These are phyloP conservation scores for Cenchrus fungigraminus DNA, from an alignment of 176 grass and related monocot genomes.

Conservation along the genomic window DNA sequence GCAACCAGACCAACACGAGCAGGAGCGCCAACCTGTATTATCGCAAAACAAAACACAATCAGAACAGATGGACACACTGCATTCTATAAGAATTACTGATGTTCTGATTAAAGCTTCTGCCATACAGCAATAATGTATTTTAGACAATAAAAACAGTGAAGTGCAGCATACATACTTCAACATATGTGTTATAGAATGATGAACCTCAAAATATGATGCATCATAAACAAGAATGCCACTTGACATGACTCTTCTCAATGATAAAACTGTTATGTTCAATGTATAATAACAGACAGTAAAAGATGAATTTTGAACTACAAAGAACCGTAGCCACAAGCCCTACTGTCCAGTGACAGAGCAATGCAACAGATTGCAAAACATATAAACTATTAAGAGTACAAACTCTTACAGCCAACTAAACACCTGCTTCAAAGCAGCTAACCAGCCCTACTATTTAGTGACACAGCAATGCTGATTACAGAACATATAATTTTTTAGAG, in stretches of 20 bases:
- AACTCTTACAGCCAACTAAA: neutral
- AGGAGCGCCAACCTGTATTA: conserved; percentile 74
- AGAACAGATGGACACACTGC: neutral
- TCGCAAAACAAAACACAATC: neutral
- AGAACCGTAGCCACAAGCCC: too few relatives aligned
- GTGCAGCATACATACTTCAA: neutral
- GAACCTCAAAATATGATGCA: neutral
- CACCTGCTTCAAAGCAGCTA: neutral
- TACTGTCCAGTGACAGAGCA: neutral
- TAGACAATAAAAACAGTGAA: neutral
- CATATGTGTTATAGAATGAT: too few relatives aligned
- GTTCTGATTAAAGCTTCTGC: neutral
- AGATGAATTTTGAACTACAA: neutral
- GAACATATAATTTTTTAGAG: neutral
- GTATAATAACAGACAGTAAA: neutral
- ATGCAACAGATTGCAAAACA: neutral
- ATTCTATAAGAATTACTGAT: neutral
- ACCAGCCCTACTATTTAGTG: neutral
- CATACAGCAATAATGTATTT: neutral
- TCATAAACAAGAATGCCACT: neutral
- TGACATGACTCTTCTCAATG: neutral
- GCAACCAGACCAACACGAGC: conserved; percentile 89
- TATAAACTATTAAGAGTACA: neutral
- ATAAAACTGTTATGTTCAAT: neutral
- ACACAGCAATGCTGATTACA: neutral